Evolutionary conservation across 768 basidiomycete species (phyloP).

Genomic region (Psilocybe subaeruginosa): DNA sequence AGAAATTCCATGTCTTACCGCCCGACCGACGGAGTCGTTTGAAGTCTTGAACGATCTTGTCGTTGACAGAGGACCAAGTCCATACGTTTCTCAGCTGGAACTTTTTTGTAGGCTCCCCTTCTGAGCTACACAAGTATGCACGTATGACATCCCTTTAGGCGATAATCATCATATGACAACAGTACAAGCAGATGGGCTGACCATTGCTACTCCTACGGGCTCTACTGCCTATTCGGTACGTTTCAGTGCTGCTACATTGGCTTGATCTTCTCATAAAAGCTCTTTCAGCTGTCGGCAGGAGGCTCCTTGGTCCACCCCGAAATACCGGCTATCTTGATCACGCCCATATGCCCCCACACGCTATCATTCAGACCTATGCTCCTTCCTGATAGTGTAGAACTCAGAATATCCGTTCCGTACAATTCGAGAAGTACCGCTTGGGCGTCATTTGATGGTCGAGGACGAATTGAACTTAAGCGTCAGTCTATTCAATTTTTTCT

Average conservation of each 20-base stretch:
- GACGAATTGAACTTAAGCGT: slow-evolving; percentile 96
- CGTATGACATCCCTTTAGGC: slow-evolving; percentile 41
- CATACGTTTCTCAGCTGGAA: slow-evolving; percentile 94
- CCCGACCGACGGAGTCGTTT: slow-evolving; percentile 92
- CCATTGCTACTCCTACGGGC: slow-evolving; percentile 97
- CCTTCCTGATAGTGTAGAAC: slow-evolving; percentile 96
- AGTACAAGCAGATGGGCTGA: slow-evolving; percentile 96
- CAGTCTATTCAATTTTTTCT: slow-evolving; percentile 28
- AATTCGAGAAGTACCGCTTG: slow-evolving; percentile 98
- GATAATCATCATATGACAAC: slow-evolving; percentile 99
- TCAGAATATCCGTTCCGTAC: slow-evolving; percentile 97
- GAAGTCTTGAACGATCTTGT: slow-evolving; percentile 97
- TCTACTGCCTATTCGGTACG: slow-evolving; percentile 97
- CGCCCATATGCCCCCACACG: slow-evolving; percentile 98
- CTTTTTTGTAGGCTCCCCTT: slow-evolving; percentile 77
- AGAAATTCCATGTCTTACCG: slow-evolving; percentile 98
- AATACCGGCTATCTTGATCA: slow-evolving; percentile 94
- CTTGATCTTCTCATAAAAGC: slow-evolving; percentile 1
- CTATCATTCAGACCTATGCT: slow-evolving; percentile 99
- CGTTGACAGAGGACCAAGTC: slow-evolving; percentile 97
- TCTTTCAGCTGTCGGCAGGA: slow-evolving; percentile 81
- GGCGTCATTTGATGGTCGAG: slow-evolving; percentile 98
- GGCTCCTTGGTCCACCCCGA: slow-evolving; percentile 98
- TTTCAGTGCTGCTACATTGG: slow-evolving; percentile 17
- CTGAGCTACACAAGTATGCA: background rate